Conservation (phyloP, 2,329 filamentous ascomycete genomes). For the Neofusicoccum cordaticola region DNA sequence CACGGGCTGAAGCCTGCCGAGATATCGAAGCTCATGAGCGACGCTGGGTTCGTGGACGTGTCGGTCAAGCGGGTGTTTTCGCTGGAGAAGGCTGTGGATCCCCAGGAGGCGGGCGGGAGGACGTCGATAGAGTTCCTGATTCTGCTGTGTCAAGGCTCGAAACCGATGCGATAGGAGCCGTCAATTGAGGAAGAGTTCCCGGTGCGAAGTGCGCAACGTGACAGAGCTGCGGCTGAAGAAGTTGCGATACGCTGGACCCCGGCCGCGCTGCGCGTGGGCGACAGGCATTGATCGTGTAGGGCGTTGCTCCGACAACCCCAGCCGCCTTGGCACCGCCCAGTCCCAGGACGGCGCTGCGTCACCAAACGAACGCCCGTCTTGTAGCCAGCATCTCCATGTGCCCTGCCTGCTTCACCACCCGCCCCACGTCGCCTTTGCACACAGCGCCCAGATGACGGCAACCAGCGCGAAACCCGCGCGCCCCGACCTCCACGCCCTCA, state of each 20-base stretch:
- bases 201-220: no score
- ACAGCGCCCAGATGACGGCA: conserved; percentile 2
- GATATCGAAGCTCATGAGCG: conserved; percentile 44
- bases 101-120: conserved; percentile 44
- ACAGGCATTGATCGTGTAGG: background rate
- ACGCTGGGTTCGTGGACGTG: conserved; percentile 51
- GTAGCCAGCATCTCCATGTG: background rate
- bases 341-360: background rate
- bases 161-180: background rate
- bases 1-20: conserved; percentile 49
- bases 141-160: conserved; percentile 37
- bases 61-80: conserved; percentile 49
- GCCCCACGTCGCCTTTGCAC: background rate
- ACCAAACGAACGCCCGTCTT: background rate
- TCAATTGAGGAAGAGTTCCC: background rate
- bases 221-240: no score
- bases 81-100: conserved; percentile 47
- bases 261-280: no score
- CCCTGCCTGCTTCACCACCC: background rate
- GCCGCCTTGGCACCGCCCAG: background rate
- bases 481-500: conserved; percentile 50
- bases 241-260: no score
- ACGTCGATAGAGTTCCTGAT: conserved; percentile 44
- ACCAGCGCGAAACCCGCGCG: conserved; percentile 25
- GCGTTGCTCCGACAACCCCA: conserved; percentile 1